A percentile compares a stretch with the other conserved stretches of the same genome.
phyloP scores from a whole-genome alignment of 768 basidiomycete genomes.

The Gyrodon lividus region DNA sequence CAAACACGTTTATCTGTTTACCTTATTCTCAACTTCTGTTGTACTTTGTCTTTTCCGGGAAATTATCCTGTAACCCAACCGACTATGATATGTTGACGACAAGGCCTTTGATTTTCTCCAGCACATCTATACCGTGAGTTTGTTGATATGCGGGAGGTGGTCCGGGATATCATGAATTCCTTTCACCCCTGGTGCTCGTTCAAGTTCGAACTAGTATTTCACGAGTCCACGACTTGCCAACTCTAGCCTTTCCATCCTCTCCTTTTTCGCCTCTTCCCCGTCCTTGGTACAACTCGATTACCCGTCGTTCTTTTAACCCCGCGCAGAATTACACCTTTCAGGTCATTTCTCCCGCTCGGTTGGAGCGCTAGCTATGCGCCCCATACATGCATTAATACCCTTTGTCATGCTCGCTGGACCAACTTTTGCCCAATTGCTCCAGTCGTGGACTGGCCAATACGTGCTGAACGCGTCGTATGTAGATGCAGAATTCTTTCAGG shows the following conservation, averaged over 20 bases:
- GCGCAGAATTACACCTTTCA: neutral
- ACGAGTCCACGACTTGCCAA: too few relatives aligned
- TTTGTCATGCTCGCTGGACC: neutral
- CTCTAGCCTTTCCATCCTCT: neutral
- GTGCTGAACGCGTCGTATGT: conserved; percentile 13
- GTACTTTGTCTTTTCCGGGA: neutral
- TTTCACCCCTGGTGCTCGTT: neutral
- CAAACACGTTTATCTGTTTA: conserved; percentile 12
- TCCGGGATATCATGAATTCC: neutral
- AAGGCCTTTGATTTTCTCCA: too few relatives aligned
- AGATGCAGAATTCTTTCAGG: conserved; percentile 44
- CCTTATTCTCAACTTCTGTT: conserved; percentile 5
- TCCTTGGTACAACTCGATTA: neutral
- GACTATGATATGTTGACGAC: too few relatives aligned
- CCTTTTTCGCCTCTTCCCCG: neutral
- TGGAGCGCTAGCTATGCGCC: neutral
- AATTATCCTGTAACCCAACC: too few relatives aligned
- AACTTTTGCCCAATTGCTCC: conserved; percentile 1
- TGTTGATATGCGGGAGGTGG: too few relatives aligned
- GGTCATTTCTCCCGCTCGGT: neutral
- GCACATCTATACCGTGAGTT: neutral
- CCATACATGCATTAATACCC: neutral
- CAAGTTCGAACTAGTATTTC: too few relatives aligned
- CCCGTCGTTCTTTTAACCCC: too few relatives aligned
- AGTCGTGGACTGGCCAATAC: neutral